Evolutionary conservation across 306 rosid species (phyloP), one percentile per base, ranked within the genome.

Genomic region (Malus asiatica): DNA sequence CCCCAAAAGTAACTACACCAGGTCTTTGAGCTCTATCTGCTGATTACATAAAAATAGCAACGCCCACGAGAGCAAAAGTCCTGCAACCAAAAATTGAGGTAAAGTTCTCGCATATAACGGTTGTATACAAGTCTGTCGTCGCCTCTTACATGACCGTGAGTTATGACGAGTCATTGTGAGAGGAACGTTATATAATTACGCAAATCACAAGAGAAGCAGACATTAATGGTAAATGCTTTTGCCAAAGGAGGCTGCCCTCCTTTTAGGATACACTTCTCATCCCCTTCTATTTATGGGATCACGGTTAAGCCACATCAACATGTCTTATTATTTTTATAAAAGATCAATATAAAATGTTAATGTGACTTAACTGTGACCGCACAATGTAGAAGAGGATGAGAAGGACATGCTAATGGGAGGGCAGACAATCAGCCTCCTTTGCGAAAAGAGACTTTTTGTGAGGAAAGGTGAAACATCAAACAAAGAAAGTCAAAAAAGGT

Each of bases 401-500:
- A 27, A 27, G 2, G 2, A 0, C 0, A 27, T 27, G 27, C 0
- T 27, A 27, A 27, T 27, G 27, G 2, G 0, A 27, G 27, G 27
- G 27, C 2, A 27, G 27, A 27, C 27, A 27, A 27, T 27, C 27
- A 27, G 27, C 27, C 27, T 25, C 27, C 27, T 27, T 13, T 15
- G 53, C 53, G 20, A 1, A 48, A 48, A 48, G 19, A 48, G 45
- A 42, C 19, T 18, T 53, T 48, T 57, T 62, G 19, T 1, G 25
- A 33, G 46, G 20, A 48, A 46, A 68, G 30, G 66, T 59, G 19
- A 42, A 27, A 25, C 48, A 33, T 18, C 15, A 23, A 44, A 71
- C 20, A 52, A 23, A 44, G 33, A 33, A 38, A 80, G 76, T 55
- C 58, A 32, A 81, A 12, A 60, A 81, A 70, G 58, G 61, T 80